Evolutionary conservation across 2,329 filamentous ascomycete genomes (phyloP), one percentile per base, ranked within the genome.

Genomic region (Coleophoma cylindrospora): DNA sequence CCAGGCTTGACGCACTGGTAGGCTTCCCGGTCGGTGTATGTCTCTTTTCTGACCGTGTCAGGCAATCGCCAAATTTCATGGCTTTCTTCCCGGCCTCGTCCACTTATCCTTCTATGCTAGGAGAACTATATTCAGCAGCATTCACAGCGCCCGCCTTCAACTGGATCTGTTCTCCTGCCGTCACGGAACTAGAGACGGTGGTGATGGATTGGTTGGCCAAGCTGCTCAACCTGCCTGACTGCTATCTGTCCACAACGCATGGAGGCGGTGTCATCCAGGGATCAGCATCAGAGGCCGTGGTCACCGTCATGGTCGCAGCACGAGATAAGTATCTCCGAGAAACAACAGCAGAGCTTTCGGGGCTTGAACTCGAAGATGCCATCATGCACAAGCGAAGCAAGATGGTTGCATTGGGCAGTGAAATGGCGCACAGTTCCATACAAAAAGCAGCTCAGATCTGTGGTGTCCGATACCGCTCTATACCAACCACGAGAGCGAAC

Each of bases 61-160:
- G 75, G 91, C 86, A 95, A 66, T 89, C 85, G 2, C 92, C 90
- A 14, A 91, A 92, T 64, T 97, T 96, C 76, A 89, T 96, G 81
- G 92, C 92, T 41, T 97, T 95, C 75, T 97, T 94, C 70, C 88
- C 92, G 1, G 89, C 89, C 45, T 84, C 82, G 21, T 84, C 85
- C 48, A 89, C 86, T 34, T 96, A 86, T 65, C 91, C 92, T 0
- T 81, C 84, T 27, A 92, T 96, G 67, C 78, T 97, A 11, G 92
- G 90, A 17, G 92, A 97, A 70, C 84, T 97, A 74, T 97, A 96
- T 74, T 89, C 84, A 40, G 85, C 89, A 5, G 87, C 90, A 7
- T 91, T 96, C 70, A 94, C 84, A 12, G 89, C 89, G 14, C 90
- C 92, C 1, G 90, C 90, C 37, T 97, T 97, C 76, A 97, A 97